Conservation (phyloP, 306 rosid genomes). For the Macrotyloma uniflorum region DNA sequence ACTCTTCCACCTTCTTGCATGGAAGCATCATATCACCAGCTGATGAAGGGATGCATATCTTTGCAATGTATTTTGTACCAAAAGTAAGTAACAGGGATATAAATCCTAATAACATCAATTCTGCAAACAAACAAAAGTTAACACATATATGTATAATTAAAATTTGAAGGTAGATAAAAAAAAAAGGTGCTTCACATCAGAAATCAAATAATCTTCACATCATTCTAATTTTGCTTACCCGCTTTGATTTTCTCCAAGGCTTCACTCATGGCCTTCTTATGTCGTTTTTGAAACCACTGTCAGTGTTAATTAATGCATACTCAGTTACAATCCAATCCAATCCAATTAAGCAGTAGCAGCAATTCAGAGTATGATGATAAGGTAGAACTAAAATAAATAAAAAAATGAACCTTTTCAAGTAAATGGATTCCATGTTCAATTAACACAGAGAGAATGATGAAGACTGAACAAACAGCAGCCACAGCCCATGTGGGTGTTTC, state of each 20-base stretch:
- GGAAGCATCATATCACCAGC: conserved; percentile 66
- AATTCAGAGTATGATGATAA: not conserved
- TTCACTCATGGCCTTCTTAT: conserved; percentile 72
- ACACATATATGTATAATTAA: no score
- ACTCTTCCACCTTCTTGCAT: conserved; percentile 32
- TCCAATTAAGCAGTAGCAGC: not conserved
- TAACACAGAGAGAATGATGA: conserved; percentile 56
- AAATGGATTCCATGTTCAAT: conserved; percentile 68
- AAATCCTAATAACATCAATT: conserved; percentile 74
- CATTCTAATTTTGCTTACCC: conserved; percentile 26
- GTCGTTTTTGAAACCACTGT: conserved; percentile 66
- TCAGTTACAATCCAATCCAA: not conserved
- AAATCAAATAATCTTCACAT: no score
- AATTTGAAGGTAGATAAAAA: not conserved
- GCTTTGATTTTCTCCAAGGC: conserved; percentile 83
- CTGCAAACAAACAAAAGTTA: conserved; percentile 43
- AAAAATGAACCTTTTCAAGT: conserved; percentile 55
- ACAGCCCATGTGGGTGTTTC: conserved; percentile 84
- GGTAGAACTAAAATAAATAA: not conserved
- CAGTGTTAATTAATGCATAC: not conserved
- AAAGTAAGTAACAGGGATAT: conserved; percentile 67
- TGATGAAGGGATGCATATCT: conserved; percentile 53
- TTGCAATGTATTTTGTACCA: conserved; percentile 54
- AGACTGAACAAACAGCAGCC: conserved; percentile 62
- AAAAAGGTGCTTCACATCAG: no score